Conservation (phyloP, 768 basidiomycete species). For the Leccinellum rugosiceps region DNA sequence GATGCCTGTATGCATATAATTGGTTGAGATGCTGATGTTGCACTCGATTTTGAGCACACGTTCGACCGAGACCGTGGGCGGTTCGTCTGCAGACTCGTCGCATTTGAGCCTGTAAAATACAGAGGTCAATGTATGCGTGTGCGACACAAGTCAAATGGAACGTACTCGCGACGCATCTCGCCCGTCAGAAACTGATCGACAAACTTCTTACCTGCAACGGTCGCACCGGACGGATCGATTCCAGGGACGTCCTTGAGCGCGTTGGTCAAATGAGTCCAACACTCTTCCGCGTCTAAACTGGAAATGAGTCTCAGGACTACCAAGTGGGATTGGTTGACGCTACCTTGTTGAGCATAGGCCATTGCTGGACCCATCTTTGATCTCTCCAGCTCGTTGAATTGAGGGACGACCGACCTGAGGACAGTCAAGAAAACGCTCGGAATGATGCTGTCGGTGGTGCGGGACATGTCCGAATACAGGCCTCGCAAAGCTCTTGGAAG, state of each 20-base stretch:
- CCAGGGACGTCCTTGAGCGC: constrained; percentile 57
- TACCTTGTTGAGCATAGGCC: constrained; percentile 80
- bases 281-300: constrained; percentile 87
- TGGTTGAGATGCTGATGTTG: constrained; percentile 83
- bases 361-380: constrained; percentile 38
- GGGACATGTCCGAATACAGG: constrained; percentile 69
- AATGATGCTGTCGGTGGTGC: constrained; percentile 71
- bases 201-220: constrained; percentile 49
- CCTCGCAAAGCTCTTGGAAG: constrained; percentile 57
- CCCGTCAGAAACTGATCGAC: constrained; percentile 82
- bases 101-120: constrained; percentile 58
- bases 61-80: constrained; percentile 58
- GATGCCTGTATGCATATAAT: constrained; percentile 86
- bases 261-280: constrained; percentile 51
- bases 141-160: neutral
- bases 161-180: constrained; percentile 67
- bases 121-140: constrained; percentile 22
- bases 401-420: constrained; percentile 78
- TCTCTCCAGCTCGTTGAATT: constrained; percentile 77
- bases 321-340: neutral
- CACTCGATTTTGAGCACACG: constrained; percentile 87
- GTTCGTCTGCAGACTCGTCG: constrained; percentile 80
- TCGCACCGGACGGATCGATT: constrained; percentile 27
- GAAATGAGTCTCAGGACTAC: constrained; percentile 7
- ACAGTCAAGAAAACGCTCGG: constrained; percentile 66